A percentile compares a stretch with the other conserved stretches of the same genome.
phyloP scores from a whole-genome alignment of 2,329 filamentous ascomycete species.

The Ceratocystis lukuohia region DNA sequence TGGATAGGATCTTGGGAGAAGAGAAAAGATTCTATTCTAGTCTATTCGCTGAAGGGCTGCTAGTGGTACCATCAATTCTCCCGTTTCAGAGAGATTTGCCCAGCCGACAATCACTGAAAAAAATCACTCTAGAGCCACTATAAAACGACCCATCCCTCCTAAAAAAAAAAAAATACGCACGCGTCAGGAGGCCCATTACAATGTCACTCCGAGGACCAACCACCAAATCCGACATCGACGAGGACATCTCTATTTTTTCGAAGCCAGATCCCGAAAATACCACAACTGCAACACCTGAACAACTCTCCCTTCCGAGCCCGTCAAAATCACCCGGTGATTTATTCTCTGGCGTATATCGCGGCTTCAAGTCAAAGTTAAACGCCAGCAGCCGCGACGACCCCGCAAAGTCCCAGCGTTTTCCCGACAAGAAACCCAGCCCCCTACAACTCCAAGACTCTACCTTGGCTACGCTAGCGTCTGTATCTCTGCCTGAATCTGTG shows the following conservation, averaged over 20 bases:
- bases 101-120: not conserved
- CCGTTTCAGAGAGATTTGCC: constrained; percentile 2
- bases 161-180: not conserved
- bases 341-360: constrained; percentile 39
- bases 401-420: constrained; percentile 24
- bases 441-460: constrained; percentile 27
- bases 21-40: not conserved
- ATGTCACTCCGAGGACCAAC: not conserved
- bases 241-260: constrained; percentile 10
- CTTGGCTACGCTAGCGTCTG: not conserved
- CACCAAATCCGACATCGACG: constrained; percentile 2
- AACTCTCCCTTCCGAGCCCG: constrained; percentile 16
- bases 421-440: constrained; percentile 16
- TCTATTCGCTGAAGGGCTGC: not conserved
- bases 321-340: constrained; percentile 34
- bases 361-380: constrained; percentile 28
- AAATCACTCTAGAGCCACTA: not conserved
- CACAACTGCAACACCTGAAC: not conserved
- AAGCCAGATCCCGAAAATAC: not conserved
- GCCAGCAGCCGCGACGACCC: constrained; percentile 33
- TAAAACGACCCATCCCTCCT: not conserved
- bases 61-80: not conserved
- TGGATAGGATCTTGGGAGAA: not conserved
- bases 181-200: constrained; percentile 6
- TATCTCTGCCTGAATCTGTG: not conserved